Percentiles rank a stretch among this genome's conserved stretches.
Conservation (phyloP, 2,329 filamentous ascomycete species). For the Aspergillus proliferans region DNA sequence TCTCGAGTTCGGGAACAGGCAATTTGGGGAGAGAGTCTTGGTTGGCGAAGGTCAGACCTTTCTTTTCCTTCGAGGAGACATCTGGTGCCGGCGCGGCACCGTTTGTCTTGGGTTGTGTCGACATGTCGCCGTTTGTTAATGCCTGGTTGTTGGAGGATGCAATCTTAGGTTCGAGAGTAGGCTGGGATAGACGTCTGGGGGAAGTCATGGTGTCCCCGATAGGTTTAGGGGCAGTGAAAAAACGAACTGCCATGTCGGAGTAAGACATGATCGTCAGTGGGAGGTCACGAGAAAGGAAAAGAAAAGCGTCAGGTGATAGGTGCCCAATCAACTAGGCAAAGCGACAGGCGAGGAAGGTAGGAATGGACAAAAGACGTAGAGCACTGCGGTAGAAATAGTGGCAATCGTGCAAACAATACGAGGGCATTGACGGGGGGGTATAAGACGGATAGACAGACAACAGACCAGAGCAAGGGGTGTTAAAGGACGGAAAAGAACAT, state of each 20-base stretch:
- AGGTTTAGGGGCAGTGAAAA: slow-evolving; percentile 65
- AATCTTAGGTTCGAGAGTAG: slow-evolving; percentile 18
- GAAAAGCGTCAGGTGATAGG: slow-evolving; percentile 17
- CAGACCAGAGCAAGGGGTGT: neutral
- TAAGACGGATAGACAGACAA: neutral
- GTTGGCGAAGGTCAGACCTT: slow-evolving; percentile 77
- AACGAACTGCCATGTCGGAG: slow-evolving; percentile 59
- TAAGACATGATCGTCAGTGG: slow-evolving; percentile 53
- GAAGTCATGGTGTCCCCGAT: slow-evolving; percentile 62
- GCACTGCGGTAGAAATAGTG: slow-evolving; percentile 92
- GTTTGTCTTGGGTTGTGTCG: slow-evolving; percentile 34
- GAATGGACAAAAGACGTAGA: slow-evolving; percentile 75
- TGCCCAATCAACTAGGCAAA: slow-evolving; percentile 52
- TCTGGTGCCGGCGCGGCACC: slow-evolving; percentile 44
- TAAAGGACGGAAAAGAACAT: neutral
- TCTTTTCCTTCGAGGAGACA: slow-evolving; percentile 35
- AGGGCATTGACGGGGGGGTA: slow-evolving; percentile 55
- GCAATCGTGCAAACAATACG: slow-evolving; percentile 77
- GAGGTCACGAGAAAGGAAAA: neutral
- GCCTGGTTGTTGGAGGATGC: slow-evolving; percentile 6
- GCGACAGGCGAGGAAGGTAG: slow-evolving; percentile 69
- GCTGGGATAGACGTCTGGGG: slow-evolving; percentile 18
- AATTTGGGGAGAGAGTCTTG: slow-evolving; percentile 87
- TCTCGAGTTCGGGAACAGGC: slow-evolving; percentile 82
- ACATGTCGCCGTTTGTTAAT: slow-evolving; percentile 25